A percentile compares a stretch with the other conserved stretches of the same genome.
phyloP scores from a whole-genome alignment of 352 stramenopile genomes.

The Phytophthora constricta region DNA sequence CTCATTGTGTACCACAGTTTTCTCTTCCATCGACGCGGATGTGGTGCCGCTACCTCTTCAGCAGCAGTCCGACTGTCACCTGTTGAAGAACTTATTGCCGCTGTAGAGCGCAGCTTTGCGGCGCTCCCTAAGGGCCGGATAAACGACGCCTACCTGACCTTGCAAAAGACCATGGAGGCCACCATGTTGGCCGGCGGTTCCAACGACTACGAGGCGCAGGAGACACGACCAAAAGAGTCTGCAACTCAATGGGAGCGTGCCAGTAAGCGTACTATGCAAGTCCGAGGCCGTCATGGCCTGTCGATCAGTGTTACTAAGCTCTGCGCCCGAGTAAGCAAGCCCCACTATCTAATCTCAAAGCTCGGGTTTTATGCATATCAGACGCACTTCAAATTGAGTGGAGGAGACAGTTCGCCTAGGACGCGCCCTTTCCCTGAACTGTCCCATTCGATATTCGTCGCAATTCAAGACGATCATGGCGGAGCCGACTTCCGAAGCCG shows the following conservation, averaged over 20 bases:
- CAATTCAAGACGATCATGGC: background rate
- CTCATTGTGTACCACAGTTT: slow-evolving; percentile 44
- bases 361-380: too few relatives aligned
- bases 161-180: slow-evolving; percentile 54
- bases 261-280: slow-evolving; percentile 44
- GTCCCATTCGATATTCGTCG: too few relatives aligned
- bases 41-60: slow-evolving; percentile 15
- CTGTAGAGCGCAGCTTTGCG: slow-evolving; percentile 34
- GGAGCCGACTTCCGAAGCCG: background rate
- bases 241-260: slow-evolving; percentile 43
- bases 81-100: slow-evolving; percentile 31
- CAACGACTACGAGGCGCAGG: slow-evolving; percentile 41
- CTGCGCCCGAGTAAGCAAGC: slow-evolving; percentile 9
- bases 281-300: slow-evolving; percentile 32
- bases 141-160: slow-evolving; percentile 30
- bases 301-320: slow-evolving; percentile 31
- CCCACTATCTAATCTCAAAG: too few relatives aligned
- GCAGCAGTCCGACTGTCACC: slow-evolving; percentile 12
- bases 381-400: too few relatives aligned
- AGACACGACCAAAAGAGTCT: slow-evolving; percentile 41
- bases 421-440: background rate
- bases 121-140: slow-evolving; percentile 30
- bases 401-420: background rate
- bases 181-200: slow-evolving; percentile 41
- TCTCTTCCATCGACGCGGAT: slow-evolving; percentile 33